Evolutionary conservation across 2,329 filamentous ascomycete genomes (phyloP).

Genomic region (Scedosporium aurantiacum): DNA sequence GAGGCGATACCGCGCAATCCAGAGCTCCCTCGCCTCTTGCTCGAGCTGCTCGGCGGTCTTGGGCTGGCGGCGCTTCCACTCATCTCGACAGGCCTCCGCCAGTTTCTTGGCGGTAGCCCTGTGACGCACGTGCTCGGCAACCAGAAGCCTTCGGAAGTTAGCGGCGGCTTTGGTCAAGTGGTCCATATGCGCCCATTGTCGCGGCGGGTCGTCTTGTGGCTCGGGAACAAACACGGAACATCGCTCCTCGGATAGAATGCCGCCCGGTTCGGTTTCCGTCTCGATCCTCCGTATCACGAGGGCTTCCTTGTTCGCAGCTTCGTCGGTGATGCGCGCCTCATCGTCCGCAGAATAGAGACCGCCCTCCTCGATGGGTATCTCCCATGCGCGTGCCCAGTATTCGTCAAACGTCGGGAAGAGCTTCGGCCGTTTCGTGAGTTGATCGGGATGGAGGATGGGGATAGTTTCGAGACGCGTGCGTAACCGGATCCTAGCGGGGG

Average conservation of each 20-base stretch:
- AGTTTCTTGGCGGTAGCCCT: slow-evolving; percentile 65
- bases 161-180: slow-evolving; percentile 70
- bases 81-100: slow-evolving; percentile 66
- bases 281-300: slow-evolving; percentile 57
- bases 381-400: slow-evolving; percentile 39
- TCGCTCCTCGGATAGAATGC: slow-evolving; percentile 57
- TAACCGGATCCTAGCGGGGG: slow-evolving; percentile 30
- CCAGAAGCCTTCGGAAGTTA: slow-evolving; percentile 71
- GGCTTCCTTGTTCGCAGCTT: slow-evolving; percentile 58
- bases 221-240: slow-evolving; percentile 68
- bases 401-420: slow-evolving; percentile 46
- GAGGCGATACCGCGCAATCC: slow-evolving; percentile 58
- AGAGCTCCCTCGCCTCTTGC: slow-evolving; percentile 60
- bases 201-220: slow-evolving; percentile 57
- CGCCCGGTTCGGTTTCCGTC: slow-evolving; percentile 62
- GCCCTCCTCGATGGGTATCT: slow-evolving; percentile 45
- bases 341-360: slow-evolving; percentile 46
- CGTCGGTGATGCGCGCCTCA: slow-evolving; percentile 45
- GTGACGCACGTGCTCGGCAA: slow-evolving; percentile 69
- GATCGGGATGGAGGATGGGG: slow-evolving; percentile 48
- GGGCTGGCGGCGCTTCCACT: slow-evolving; percentile 62
- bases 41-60: slow-evolving; percentile 73
- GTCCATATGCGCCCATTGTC: slow-evolving; percentile 79
- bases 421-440: slow-evolving; percentile 41
- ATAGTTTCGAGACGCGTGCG: slow-evolving; percentile 26